phyloP scores from a whole-genome alignment of 192 early-diverging fungal genomes.

The Rhizophagus prolifer region DNA sequence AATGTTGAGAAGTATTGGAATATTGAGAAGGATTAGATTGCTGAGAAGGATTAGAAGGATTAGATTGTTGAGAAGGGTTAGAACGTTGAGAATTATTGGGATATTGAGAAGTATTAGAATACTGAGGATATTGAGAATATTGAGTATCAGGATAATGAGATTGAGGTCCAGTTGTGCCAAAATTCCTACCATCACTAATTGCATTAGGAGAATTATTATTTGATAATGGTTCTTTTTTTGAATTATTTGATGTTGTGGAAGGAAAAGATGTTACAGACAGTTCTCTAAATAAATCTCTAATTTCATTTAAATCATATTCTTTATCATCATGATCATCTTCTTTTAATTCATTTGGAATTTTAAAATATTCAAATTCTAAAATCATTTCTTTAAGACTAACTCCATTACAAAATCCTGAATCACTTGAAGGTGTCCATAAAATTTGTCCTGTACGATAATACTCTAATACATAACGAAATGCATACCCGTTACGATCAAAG shows the following conservation, averaged over 20 bases:
- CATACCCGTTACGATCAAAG: conserved; percentile 22
- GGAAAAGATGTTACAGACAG: background rate
- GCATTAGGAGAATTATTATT: no score
- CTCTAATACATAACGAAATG: conserved; percentile 20
- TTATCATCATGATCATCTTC: background rate
- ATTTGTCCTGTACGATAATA: conserved; percentile 25
- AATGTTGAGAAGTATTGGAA: no score
- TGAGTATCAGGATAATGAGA: no score
- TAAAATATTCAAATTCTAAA: background rate
- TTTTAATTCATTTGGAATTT: background rate
- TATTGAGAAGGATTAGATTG: no score
- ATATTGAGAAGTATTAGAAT: no score
- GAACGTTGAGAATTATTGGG: no score
- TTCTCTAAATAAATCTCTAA: background rate
- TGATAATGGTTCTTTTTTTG: no score
- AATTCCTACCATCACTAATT: no score
- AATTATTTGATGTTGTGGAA: background rate
- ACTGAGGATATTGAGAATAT: background rate
- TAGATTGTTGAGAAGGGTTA: no score
- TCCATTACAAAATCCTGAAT: background rate
- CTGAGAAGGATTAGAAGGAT: no score
- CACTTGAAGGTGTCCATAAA: background rate
- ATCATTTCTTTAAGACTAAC: background rate
- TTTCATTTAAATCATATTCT: background rate
- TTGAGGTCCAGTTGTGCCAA: background rate